Percentiles rank a stretch among this genome's conserved stretches.
phyloP scores from a whole-genome alignment of 306 rosid species.

The Calophaca sinica region DNA sequence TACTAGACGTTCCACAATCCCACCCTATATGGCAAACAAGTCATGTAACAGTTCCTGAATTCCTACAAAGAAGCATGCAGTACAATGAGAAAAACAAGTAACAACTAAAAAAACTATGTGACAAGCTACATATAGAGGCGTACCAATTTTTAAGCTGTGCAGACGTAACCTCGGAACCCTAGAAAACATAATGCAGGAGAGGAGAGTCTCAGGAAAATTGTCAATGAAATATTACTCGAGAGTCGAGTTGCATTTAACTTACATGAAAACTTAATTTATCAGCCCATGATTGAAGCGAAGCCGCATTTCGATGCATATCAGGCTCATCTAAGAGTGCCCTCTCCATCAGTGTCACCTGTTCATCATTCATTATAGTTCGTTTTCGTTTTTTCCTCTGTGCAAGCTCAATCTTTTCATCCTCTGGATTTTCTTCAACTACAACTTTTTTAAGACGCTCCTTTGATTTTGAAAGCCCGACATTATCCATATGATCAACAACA shows the following conservation, averaged over 20 bases:
- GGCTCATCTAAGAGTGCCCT: slow-evolving; percentile 85
- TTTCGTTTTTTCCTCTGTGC: slow-evolving; percentile 82
- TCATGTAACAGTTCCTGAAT: not conserved
- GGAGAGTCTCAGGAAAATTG: slow-evolving; percentile 49
- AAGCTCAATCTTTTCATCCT: slow-evolving; percentile 75
- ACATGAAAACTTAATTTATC: slow-evolving; percentile 78
- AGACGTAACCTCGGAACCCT: slow-evolving; percentile 92
- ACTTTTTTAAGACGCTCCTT: slow-evolving; percentile 53
- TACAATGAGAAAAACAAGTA: slow-evolving; percentile 17
- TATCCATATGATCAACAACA: slow-evolving; percentile 57
- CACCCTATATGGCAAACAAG: slow-evolving; percentile 28
- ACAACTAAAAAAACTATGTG: slow-evolving; percentile 14
- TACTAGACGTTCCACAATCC: slow-evolving; percentile 21
- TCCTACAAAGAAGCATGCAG: slow-evolving; percentile 24
- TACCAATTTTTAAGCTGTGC: slow-evolving; percentile 96
- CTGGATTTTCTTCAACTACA: slow-evolving; percentile 61
- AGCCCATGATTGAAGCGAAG: slow-evolving; percentile 79
- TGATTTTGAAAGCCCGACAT: slow-evolving; percentile 60
- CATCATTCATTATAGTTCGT: slow-evolving; percentile 89
- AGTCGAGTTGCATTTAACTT: slow-evolving; percentile 51
- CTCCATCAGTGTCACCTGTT: slow-evolving; percentile 74
- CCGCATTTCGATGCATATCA: slow-evolving; percentile 90
- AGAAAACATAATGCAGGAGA: slow-evolving; percentile 57
- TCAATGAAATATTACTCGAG: slow-evolving; percentile 27
- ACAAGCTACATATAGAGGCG: slow-evolving; percentile 9